Evolutionary conservation across 306 rosid species (phyloP), one percentile per base, ranked within the genome.

Genomic region (Vigna unguiculata): DNA sequence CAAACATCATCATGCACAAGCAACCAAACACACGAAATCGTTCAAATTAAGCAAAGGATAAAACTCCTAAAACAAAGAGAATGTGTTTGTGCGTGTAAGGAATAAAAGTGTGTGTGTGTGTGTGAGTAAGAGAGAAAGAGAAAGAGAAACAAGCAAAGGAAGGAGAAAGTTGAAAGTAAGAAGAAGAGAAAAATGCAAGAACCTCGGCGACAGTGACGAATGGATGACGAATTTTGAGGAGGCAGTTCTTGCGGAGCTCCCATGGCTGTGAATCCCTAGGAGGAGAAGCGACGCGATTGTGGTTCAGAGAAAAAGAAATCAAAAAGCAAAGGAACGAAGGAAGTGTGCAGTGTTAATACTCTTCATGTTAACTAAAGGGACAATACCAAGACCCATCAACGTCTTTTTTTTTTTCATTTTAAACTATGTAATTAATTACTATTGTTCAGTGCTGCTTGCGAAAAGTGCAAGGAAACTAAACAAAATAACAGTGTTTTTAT

Each of bases 141-240:
- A 5, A 34, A 3, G n/a, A 71, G 53, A 71, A 57, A 58, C 20
- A 15, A 24, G 71, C 4, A 54, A 2, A 36, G n/a, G 2, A 55
- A 59, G 32, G 4, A 13, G 22, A 24, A 82, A 55, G n/a, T n/a
- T n/a, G n/a, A n/a, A n/a, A n/a, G n/a, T n/a, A n/a, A n/a, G n/a
- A n/a, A n/a, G n/a, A n/a, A 36, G 14, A 34, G 9, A 3, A 30
- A 32, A 19, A 46, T 17, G 20, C 40, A 47, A 76, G 66, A 83
- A 94, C 97, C 98, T 94, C 98, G 6, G 96, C 95, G 16, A 75
- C 72, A 68, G 97, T 92, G 65, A 78, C 76, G 80, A 82, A 90
- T 66, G 98, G 98, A 46, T 94, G 97, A 54, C 98, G 98, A 75
- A 87, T 84, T 79, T 94, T 94, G 93, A 92, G 98, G 58, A 94